These are phyloP conservation scores for Cystobasidium ongulense DNA, from an alignment of 768 basidiomycete species.

Conservation along the genomic window DNA sequence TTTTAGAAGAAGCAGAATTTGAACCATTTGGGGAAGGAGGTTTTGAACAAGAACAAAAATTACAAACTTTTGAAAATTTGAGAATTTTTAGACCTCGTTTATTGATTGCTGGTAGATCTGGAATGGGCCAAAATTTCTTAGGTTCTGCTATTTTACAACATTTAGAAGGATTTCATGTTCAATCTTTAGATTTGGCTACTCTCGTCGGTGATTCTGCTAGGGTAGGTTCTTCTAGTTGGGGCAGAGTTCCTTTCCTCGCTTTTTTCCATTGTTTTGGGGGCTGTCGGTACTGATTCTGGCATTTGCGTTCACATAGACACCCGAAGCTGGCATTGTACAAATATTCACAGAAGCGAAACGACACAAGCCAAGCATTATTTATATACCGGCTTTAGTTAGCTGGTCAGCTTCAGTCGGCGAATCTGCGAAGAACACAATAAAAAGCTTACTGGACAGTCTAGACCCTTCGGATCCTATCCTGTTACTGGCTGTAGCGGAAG, in stretches of 20 bases:
- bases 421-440: slow-evolving; percentile 71
- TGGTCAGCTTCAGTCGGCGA: slow-evolving; percentile 84
- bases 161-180: slow-evolving; percentile 89
- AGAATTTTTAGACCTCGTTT: slow-evolving; percentile 84
- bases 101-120: slow-evolving; percentile 65
- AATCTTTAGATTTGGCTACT: slow-evolving; percentile 81
- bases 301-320: slow-evolving; percentile 53
- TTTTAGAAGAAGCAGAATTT: slow-evolving; percentile 89
- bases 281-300: slow-evolving; percentile 9
- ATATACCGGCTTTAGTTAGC: slow-evolving; percentile 75
- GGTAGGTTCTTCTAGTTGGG: slow-evolving; percentile 50
- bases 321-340: slow-evolving; percentile 87
- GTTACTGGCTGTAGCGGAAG: slow-evolving; percentile 80
- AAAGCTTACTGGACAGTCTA: slow-evolving; percentile 82
- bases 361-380: slow-evolving; percentile 89
- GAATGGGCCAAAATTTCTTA: slow-evolving; percentile 86
- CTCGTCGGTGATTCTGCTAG: slow-evolving; percentile 80
- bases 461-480: slow-evolving; percentile 89
- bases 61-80: slow-evolving; percentile 66
- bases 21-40: slow-evolving; percentile 64
- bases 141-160: slow-evolving; percentile 87
- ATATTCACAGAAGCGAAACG: slow-evolving; percentile 94
- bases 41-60: not conserved
- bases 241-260: no score
- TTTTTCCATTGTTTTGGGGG: no score